These are phyloP conservation scores for Eimeria acervulina DNA, from an alignment of 169 alveolate genomes.

Conservation along the genomic window DNA sequence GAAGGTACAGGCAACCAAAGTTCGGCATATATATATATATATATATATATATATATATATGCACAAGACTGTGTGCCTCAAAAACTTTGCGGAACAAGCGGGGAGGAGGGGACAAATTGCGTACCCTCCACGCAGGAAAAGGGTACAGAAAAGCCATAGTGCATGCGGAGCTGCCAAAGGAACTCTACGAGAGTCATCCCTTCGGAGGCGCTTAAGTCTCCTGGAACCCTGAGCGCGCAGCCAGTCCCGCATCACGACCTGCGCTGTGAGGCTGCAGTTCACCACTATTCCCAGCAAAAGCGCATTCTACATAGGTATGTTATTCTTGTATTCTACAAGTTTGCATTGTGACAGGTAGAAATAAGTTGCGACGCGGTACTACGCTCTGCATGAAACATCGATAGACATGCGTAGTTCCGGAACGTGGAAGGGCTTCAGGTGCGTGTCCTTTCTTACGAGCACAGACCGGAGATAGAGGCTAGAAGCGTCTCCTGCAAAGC, in stretches of 20 bases:
- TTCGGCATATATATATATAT: neutral
- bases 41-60: neutral
- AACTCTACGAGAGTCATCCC: conserved; percentile 18
- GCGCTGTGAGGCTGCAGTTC: neutral
- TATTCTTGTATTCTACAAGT: neutral
- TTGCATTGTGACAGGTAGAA: neutral
- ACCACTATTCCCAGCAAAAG: neutral
- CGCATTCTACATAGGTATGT: neutral
- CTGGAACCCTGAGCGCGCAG: conserved; percentile 41
- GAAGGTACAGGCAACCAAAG: neutral
- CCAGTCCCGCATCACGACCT: neutral
- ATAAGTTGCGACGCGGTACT: neutral
- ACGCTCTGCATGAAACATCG: neutral
- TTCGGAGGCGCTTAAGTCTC: conserved; percentile 19
- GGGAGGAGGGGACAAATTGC: neutral
- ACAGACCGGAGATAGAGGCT: conserved; percentile 24
- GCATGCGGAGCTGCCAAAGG: conserved; percentile 67
- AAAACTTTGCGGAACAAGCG: too few relatives aligned
- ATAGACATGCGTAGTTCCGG: neutral
- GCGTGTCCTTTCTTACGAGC: conserved; percentile 33
- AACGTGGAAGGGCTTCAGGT: neutral
- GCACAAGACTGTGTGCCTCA: neutral
- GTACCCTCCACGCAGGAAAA: conserved; percentile 47
- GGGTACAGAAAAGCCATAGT: conserved; percentile 40
- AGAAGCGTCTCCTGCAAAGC: conserved; percentile 36